phyloP scores from a whole-genome alignment of 768 basidiomycete species.

The Lentinula boryana region DNA sequence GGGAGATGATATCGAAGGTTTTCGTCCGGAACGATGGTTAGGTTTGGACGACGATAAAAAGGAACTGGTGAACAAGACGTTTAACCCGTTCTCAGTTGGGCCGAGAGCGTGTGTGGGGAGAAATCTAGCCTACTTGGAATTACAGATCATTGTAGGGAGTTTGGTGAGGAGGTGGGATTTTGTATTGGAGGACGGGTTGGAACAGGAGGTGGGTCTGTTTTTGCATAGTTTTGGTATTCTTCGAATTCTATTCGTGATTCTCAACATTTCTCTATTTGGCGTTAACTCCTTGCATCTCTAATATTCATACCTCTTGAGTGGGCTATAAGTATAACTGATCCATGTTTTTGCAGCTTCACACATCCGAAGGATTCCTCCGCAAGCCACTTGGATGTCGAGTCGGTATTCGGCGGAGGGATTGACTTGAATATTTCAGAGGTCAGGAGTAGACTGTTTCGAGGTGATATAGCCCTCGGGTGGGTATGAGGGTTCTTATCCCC shows the following conservation, averaged over 20 bases:
- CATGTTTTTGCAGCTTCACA: slow-evolving; percentile 45
- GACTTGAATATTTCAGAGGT: too few relatives aligned
- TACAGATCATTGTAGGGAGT: slow-evolving; percentile 77
- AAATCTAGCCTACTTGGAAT: slow-evolving; percentile 75
- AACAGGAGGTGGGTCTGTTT: slow-evolving; percentile 40
- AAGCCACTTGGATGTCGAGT: slow-evolving; percentile 74
- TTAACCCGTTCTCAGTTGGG: slow-evolving; percentile 84
- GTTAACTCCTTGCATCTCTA: background rate
- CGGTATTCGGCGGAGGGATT: slow-evolving; percentile 61
- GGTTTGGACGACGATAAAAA: slow-evolving; percentile 52
- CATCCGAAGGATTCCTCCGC: slow-evolving; percentile 81
- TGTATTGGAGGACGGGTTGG: slow-evolving; percentile 50
- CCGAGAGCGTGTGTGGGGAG: slow-evolving; percentile 83
- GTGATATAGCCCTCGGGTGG: too few relatives aligned
- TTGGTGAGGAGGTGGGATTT: slow-evolving; percentile 73
- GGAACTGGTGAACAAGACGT: slow-evolving; percentile 57
- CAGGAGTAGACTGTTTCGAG: too few relatives aligned
- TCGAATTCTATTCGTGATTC: slow-evolving; percentile 4
- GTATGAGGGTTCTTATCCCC: too few relatives aligned
- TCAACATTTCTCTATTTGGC: slow-evolving; percentile 7
- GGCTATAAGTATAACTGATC: too few relatives aligned
- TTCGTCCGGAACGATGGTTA: slow-evolving; percentile 83
- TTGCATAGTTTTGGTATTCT: background rate
- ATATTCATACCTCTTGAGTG: too few relatives aligned
- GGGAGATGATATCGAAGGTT: slow-evolving; percentile 74